Conservation (phyloP, 164 flowering plant species). For the Cinnamomum micranthum region DNA sequence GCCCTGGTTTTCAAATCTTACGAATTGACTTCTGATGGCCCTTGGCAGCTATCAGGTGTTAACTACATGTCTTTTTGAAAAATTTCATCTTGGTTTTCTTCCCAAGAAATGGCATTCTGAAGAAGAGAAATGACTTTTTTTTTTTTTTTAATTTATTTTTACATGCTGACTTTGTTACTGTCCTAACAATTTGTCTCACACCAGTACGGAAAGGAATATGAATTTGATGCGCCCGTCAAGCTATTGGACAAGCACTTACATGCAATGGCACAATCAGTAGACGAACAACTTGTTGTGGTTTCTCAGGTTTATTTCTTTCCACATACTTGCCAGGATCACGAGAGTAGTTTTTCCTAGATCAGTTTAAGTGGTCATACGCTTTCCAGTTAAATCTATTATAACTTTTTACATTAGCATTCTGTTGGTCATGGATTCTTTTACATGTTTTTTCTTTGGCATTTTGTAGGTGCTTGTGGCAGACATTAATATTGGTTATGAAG, state of each 20-base stretch:
- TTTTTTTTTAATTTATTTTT: background rate
- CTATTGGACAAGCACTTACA: constrained; percentile 78
- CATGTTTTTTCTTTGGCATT: constrained; percentile 1
- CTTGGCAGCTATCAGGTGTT: background rate
- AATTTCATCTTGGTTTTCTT: too few relatives aligned
- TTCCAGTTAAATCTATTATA: too few relatives aligned
- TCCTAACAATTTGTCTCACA: background rate
- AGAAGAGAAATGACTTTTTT: background rate
- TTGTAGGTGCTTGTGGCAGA: constrained; percentile 84
- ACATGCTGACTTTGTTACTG: background rate
- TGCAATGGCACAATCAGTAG: constrained; percentile 67
- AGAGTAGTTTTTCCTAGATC: background rate
- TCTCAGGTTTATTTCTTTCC: constrained; percentile 57
- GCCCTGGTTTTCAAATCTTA: too few relatives aligned
- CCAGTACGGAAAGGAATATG: constrained; percentile 90
- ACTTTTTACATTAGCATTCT: background rate
- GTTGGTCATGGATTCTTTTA: background rate
- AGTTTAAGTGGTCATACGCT: background rate
- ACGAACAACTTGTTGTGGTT: constrained; percentile 86
- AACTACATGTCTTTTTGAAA: background rate
- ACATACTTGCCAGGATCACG: background rate
- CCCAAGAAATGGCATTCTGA: background rate
- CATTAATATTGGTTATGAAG: constrained; percentile 88
- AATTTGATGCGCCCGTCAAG: constrained; percentile 84
- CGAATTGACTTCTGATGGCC: too few relatives aligned